Base-by-base conservation (phyloP, 2,329 filamentous ascomycete species). In the Zalaria obscura region DNA sequence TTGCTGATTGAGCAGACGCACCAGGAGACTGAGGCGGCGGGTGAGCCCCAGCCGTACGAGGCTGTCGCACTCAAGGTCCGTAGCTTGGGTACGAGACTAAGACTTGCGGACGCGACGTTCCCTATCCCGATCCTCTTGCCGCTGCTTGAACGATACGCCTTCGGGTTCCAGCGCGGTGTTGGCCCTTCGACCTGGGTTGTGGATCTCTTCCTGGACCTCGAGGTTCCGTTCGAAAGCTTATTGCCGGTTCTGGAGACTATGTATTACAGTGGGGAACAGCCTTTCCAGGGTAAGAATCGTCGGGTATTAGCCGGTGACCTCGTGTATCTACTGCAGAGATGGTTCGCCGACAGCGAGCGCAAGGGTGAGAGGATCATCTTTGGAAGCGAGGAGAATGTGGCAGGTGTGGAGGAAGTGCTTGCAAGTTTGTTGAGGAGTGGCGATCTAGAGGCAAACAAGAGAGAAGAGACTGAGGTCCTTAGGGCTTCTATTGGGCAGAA, bases 1-100 rank as follows among this genome's bases (percentile, higher is more conserved):
- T 80, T 80, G 51, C 70, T 95, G 18, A 77, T 98, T 47, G 73
- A 83, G 44, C 73, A 79, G 48, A 76, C 78, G 4, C 58, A 68
- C 46, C 65, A 62, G 40, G 65, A 68, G 44, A 74, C 71, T 11
- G 60, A 66, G 2, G 61, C 65, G 29, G 60, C 55, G 2, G 42
- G 70, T 58, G 44, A 70, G 59, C 55, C 59, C 2, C 62, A 75
- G 35, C 80, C 83, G 0, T 89, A 83, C 61, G 83, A 89, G 58
- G 70, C 71, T 2, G 72, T 91, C 3, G 71, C 79, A 4, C 65
- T 74, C 39, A 69, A 70, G 45, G 65, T 78, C n/a, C 69, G 73
- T 46, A 65, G 65, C 33, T 63, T 80, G 11, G 75, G 74, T 11
- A 65, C 64, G 41, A 68, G 73, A 25, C 64, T 79, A 25, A 42